Conservation (phyloP, 331 rosid species). For the Malus hybrid region DNA sequence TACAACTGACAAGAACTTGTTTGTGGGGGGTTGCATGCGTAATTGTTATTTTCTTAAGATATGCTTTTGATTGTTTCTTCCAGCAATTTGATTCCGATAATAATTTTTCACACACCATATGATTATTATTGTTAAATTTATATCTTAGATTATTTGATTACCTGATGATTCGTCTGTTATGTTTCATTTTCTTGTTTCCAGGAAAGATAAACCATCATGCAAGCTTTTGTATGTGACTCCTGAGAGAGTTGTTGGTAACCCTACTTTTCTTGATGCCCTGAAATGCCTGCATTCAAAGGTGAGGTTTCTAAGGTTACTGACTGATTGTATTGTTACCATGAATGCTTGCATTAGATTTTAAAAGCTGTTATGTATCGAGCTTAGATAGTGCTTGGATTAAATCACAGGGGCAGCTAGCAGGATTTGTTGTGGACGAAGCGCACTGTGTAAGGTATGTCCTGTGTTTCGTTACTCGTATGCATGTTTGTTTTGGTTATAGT, state of each 20-base stretch:
- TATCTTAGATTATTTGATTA: neutral
- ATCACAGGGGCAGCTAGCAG: conserved; percentile 78
- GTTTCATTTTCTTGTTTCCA: conserved; percentile 29
- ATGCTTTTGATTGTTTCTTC: neutral
- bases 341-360: conserved; percentile 6
- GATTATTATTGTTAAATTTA: neutral
- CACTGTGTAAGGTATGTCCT: conserved; percentile 85
- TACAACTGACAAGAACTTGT: neutral
- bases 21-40: neutral
- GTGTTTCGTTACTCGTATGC: conserved; percentile 10
- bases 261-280: conserved; percentile 57
- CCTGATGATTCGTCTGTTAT: conserved; percentile 1
- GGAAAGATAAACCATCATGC: conserved; percentile 94
- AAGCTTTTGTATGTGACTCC: conserved; percentile 97
- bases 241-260: conserved; percentile 82
- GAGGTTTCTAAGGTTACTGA: conserved; percentile 15
- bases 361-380: neutral
- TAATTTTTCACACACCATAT: neutral
- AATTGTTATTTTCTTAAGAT: neutral
- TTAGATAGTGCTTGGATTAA: conserved; percentile 26
- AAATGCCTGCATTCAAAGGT: conserved; percentile 76
- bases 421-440: conserved; percentile 92
- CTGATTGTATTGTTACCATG: neutral
- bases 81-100: neutral
- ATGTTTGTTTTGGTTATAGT: neutral